Base-by-base conservation (phyloP, 2,329 filamentous ascomycete species). In the Exophiala bonariae region DNA sequence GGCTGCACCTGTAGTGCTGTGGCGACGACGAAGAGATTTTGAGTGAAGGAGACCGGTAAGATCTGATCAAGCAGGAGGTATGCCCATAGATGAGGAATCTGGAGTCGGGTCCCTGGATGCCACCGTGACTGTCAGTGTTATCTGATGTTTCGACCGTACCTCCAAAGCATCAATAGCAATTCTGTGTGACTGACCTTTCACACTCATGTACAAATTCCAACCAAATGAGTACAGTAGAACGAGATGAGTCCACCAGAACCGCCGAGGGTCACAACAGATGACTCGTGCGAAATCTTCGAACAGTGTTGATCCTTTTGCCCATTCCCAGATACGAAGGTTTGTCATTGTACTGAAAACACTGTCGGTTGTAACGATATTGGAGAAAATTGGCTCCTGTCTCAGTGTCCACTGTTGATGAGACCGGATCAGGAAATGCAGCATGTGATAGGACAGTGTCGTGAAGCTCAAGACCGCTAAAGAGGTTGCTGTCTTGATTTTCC, bases 1-100 rank as follows among this genome's bases (percentile, higher is more conserved):
- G 11, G 23, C 52, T 56, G 4, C 44, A 31, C 41, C 11, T 17
- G 41, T 3, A 82, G 71, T 8, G 83, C 66, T 20, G 84, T 66
- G 6, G 78, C 74, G 8, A 83, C 59, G 58, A 79, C 82, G 66
- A 86, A 86, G 22, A 86, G 64, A 55, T 81, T 84, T 63, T 82
- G 77, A 2, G 81, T 79, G 56, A 79, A 83, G 0, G 79, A 81
- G 9, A 86, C 65, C 45, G 75, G 80, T 43, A 83, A 74, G 4
- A 81, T 67, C 43, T 84, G 80, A 13, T 76, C 76, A n/a, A 86
- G 64, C 11, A 75, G 62, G 49, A 83, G 71, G 76, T 2, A 79
- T 65, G 11, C 11, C 23, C 23, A 26, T 11, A 26, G 23, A 11
- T 26, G 23, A 26, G 77, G 73, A 9, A 85, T 76, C 14, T 13